Percentiles rank a stretch among this genome's conserved stretches.
Evolutionary conservation across 163 green algal genomes (phyloP).

Genomic region (Volvox carteri): DNA sequence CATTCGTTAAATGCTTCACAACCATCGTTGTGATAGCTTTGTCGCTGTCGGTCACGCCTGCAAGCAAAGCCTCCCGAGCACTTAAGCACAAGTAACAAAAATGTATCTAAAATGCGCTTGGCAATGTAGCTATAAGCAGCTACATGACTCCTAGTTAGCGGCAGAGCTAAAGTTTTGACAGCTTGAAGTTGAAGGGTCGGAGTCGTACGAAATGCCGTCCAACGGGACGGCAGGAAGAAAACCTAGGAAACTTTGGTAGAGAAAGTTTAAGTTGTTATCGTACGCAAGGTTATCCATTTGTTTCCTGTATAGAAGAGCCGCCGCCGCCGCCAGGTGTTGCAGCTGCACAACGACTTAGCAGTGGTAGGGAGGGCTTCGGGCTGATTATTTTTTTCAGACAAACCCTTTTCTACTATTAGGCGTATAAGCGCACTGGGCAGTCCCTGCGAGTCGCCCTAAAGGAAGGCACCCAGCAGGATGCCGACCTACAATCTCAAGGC

Average conservation of each 20-base stretch:
- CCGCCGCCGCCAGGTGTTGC: constrained; percentile 30
- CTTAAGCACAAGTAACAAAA: too few relatives aligned
- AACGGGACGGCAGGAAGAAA: background rate
- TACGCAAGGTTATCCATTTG: background rate
- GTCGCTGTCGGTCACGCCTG: background rate
- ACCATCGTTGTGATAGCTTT: background rate
- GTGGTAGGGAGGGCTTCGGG: too few relatives aligned
- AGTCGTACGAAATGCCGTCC: constrained; percentile 10
- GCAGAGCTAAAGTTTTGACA: constrained; percentile 2
- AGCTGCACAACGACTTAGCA: background rate
- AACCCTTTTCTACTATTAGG: too few relatives aligned
- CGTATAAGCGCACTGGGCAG: too few relatives aligned
- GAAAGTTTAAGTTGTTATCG: background rate
- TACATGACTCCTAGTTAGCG: too few relatives aligned
- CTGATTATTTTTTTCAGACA: too few relatives aligned
- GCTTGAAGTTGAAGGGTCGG: constrained; percentile 22
- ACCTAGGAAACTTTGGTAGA: background rate
- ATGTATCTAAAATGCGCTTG: too few relatives aligned
- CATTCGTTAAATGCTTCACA: background rate
- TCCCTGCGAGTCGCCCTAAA: background rate
- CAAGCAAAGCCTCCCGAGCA: too few relatives aligned
- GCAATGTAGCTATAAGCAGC: too few relatives aligned
- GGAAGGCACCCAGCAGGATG: constrained; percentile 65
- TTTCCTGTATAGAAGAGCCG: background rate
- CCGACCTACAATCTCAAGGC: constrained; percentile 96